These are phyloP conservation scores for Globisporangium barbulae DNA, from an alignment of 352 stramenopile species.

Conservation along the genomic window DNA sequence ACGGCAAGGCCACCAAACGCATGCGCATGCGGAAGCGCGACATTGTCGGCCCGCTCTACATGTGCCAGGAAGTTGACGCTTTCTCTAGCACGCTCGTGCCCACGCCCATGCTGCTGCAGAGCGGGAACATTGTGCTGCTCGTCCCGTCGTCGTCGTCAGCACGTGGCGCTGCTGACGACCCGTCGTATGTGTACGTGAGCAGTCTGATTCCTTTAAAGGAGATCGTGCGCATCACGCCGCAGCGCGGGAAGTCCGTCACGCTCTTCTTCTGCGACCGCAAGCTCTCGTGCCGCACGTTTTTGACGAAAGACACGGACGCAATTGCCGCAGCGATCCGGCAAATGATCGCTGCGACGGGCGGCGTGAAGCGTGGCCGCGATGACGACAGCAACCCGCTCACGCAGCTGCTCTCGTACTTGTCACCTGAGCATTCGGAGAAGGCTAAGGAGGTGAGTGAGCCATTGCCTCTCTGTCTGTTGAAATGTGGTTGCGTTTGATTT, in stretches of 20 bases:
- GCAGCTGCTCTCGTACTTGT: constrained; percentile 66
- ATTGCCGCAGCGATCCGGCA: constrained; percentile 61
- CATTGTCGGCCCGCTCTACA: constrained; percentile 61
- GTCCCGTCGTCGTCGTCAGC: constrained; percentile 11
- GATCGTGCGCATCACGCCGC: constrained; percentile 71
- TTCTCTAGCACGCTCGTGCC: constrained; percentile 49
- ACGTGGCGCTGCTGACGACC: constrained; percentile 19
- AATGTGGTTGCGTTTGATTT: not conserved
- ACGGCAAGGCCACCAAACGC: not conserved
- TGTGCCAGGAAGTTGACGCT: constrained; percentile 66
- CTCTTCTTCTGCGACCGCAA: constrained; percentile 74
- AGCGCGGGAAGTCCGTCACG: constrained; percentile 71
- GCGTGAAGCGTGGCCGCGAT: constrained; percentile 39
- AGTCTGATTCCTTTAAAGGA: constrained; percentile 65
- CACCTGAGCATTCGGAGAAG: constrained; percentile 65
- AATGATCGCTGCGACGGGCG: constrained; percentile 51
- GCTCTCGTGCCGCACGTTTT: constrained; percentile 61
- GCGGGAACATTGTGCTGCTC: constrained; percentile 60
- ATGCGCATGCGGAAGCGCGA: constrained; percentile 73
- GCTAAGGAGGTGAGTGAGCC: constrained; percentile 56
- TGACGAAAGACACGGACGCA: constrained; percentile 66
- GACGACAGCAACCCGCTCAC: constrained; percentile 27
- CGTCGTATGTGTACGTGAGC: constrained; percentile 57
- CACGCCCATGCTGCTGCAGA: constrained; percentile 69
- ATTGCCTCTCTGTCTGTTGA: not conserved